These are phyloP conservation scores for Paecilomyces sp. DNA, from an alignment of 2,329 filamentous ascomycete genomes.

Conservation along the genomic window DNA sequence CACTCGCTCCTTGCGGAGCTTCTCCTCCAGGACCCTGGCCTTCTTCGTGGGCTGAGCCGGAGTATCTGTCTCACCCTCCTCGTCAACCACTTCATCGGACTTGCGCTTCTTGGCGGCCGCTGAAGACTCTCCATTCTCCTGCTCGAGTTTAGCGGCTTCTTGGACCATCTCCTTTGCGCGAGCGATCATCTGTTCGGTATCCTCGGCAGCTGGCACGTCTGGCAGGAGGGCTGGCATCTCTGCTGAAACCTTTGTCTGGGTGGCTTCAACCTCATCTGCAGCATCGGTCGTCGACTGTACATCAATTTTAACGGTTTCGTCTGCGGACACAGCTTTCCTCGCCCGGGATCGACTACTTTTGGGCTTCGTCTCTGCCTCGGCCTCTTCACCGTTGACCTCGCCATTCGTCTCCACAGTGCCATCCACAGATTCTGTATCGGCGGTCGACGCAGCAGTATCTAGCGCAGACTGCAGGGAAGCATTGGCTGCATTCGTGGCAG, in stretches of 20 bases:
- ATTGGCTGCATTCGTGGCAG: conserved; percentile 42
- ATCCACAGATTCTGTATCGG: conserved; percentile 17
- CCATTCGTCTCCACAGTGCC: conserved; percentile 19
- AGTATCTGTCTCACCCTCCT: conserved; percentile 33
- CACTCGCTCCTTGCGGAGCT: conserved; percentile 78
- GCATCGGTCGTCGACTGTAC: conserved; percentile 57
- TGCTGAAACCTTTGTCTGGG: conserved; percentile 66
- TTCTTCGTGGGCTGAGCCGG: conserved; percentile 60
- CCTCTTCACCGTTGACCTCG: conserved; percentile 14
- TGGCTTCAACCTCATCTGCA: conserved; percentile 55
- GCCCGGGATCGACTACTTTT: conserved; percentile 3
- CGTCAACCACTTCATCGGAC: conserved; percentile 56
- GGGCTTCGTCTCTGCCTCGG: conserved; percentile 6
- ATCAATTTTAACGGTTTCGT: conserved; percentile 58
- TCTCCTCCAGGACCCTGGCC: conserved; percentile 60
- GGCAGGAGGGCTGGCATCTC: conserved; percentile 63
- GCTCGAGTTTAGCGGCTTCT: conserved; percentile 50
- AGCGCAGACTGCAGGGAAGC: conserved; percentile 42
- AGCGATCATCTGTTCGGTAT: conserved; percentile 75
- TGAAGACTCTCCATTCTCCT: conserved; percentile 28
- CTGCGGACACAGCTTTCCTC: conserved; percentile 16
- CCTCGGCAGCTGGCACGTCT: conserved; percentile 66
- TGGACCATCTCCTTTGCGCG: conserved; percentile 85
- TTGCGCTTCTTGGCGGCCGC: conserved; percentile 58
- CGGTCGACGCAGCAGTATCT: conserved; percentile 33